phyloP scores from a whole-genome alignment of 208 protist species.

The Crithidia fasciculata region DNA sequence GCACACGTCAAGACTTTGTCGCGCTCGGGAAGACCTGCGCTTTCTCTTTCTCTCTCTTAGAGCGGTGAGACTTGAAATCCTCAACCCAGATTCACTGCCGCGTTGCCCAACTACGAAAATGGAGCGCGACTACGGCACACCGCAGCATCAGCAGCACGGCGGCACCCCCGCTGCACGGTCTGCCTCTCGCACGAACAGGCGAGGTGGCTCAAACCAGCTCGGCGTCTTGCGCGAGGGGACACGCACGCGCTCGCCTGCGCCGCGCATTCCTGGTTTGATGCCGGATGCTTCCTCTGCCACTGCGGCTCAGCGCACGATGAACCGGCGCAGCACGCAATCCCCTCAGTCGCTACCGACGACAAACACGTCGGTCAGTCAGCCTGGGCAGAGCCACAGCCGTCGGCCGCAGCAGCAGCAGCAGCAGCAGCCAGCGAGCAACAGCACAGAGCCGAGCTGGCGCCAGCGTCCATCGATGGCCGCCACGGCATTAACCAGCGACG shows the following conservation, averaged over 20 bases:
- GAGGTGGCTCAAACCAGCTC: not conserved
- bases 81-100: no score
- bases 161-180: not conserved
- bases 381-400: no score
- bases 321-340: not conserved
- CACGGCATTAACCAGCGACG: no score
- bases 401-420: conserved; percentile 6
- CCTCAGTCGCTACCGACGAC: not conserved
- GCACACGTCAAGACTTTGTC: no score
- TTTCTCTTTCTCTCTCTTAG: conserved; percentile 1
- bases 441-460: not conserved
- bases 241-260: conserved; percentile 16
- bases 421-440: not conserved
- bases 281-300: no score
- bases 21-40: no score
- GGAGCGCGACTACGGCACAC: conserved; percentile 3
- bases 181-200: not conserved
- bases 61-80: no score
- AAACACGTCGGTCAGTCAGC: not conserved
- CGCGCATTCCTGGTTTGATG: not conserved
- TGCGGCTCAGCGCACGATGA: not conserved
- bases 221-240: conserved; percentile 2
- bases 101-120: not conserved
- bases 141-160: not conserved
- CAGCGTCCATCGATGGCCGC: not conserved